Base-by-base conservation (phyloP, 106 monocot genomes). In the Platanthera guangdongensis region DNA sequence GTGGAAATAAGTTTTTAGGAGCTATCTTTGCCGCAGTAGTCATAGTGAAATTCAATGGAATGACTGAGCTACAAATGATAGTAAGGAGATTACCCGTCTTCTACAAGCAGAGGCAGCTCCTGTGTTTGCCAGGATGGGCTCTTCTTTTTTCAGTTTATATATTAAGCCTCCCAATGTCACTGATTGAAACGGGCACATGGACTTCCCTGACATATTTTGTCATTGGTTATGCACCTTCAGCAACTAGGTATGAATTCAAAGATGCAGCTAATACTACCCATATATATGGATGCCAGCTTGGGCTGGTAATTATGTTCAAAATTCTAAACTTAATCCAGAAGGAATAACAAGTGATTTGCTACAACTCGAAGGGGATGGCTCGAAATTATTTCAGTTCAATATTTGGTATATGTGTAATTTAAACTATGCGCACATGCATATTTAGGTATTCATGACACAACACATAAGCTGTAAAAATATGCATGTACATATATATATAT, bases 21-120 rank as follows among this genome's bases (percentile, higher is more conserved):
- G 85, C 92, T 52, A 63, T 86, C 21, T 85, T 85, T 81, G 32
- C 78, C 50, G 87, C 74, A 46, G 83, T 93, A n/a, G 80, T 90
- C 28, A 83, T 86, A 59, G 92, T 93, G 57, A 90, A 84, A 73
- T 93, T 93, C 80, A 93, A 93, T 87, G 92, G 90, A 71, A 90
- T 89, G 92, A 78, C 89, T 12, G 92, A 92, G 74, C 51, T 92
- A 16, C 54, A 80, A 62, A 89, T 92, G 83, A 90, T 77, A 57
- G 76, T 90, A 60, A 85, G 65, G 22, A 78, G 92, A 60, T 77
- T 93, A 51, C 90, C 92, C 4, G 82, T 85, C 51, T 90, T 90
- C 72, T 90, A 90, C 77, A 93, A 93, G 80, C 89, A 93, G 48
- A 90, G 90, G 57, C 86, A 90, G 63, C 71, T 90, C 52, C 51